Base-by-base conservation (phyloP, 257 asterid species). In the Misopates orontium region DNA sequence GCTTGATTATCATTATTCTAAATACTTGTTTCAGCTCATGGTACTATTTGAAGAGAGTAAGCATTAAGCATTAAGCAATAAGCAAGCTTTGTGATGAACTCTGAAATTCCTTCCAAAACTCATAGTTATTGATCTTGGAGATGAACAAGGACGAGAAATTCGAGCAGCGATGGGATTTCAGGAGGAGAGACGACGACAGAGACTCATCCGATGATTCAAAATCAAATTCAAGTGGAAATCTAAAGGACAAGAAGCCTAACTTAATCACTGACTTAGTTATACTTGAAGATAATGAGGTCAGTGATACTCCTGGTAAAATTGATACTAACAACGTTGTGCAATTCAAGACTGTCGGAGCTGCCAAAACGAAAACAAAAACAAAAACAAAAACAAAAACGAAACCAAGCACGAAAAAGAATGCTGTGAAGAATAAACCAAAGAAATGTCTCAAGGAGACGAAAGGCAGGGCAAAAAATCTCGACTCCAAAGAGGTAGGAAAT, bases 111-210 rank as follows among this genome's bases (percentile, higher is more conserved):
- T 45, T 5, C 42, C 11, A 36, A 36, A 36, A 7, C 4, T 36
- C 42, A 8, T 36, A 5, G 11, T 9, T 36, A 36, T 4, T 16
- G 19, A 45, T 13, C 31, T 60, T 15, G n/a, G 28, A 20, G 21
- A 44, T 78, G 83, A 73, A 56, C 48, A 54, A 62, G 4, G 84
- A 71, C 16, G 80, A 71, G 67, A 73, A 51, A 45, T 82, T 84
- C 49, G 71, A 76, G 51, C 85, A 77, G 71, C 18, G 75, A 17
- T 87, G 95, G 95, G 91, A 87, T 65, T 76, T 78, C 55, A 82
- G 90, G 66, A 75, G 75, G 72, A 65, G 75, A 70, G 83, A 82
- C 50, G 75, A 71, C 24, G 86, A 83, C 22, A 68, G 62, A 53
- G 86, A 78, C 79, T 72, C 88, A 17, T 80, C 86, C 40, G 81